Conservation (phyloP, 2,329 filamentous ascomycete species). For the Teratosphaeria destructans region DNA sequence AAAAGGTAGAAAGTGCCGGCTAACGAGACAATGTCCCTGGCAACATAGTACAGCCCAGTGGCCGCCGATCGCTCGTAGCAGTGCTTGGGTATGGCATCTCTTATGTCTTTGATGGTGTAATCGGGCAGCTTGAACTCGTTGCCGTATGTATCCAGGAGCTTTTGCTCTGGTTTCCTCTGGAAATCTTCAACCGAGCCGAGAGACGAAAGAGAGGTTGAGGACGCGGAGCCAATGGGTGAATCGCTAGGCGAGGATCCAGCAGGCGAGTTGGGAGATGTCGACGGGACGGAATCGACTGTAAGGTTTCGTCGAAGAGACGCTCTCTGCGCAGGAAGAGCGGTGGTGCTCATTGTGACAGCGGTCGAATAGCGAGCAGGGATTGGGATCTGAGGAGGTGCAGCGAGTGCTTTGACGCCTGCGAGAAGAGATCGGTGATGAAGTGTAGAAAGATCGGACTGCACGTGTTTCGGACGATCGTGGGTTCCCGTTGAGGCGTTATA, state of each 20-base stretch:
- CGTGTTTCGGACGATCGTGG: background rate
- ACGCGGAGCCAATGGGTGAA: slow-evolving; percentile 55
- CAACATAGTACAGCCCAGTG: slow-evolving; percentile 70
- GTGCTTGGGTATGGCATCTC: slow-evolving; percentile 93
- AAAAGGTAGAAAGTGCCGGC: slow-evolving; percentile 74
- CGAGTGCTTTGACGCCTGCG: background rate
- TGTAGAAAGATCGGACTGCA: background rate
- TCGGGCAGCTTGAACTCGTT: slow-evolving; percentile 90
- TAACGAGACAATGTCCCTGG: slow-evolving; percentile 65
- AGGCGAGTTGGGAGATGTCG: slow-evolving; percentile 44
- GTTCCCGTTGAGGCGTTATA: background rate
- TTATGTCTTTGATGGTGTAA: slow-evolving; percentile 95
- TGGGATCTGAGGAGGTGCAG: background rate
- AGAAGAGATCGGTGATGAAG: background rate
- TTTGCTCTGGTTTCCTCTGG: slow-evolving; percentile 42
- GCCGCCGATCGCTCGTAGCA: slow-evolving; percentile 82
- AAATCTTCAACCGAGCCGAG: slow-evolving; percentile 57
- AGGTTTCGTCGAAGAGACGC: slow-evolving; percentile 33
- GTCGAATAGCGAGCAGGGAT: background rate
- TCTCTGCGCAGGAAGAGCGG: slow-evolving; percentile 38
- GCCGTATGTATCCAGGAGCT: slow-evolving; percentile 83
- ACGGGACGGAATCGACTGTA: slow-evolving; percentile 42
- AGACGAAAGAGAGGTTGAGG: slow-evolving; percentile 86
- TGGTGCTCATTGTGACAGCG: slow-evolving; percentile 35
- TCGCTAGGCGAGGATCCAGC: slow-evolving; percentile 49